Evolutionary conservation across 768 basidiomycete species (phyloP).

Genomic region (Lanmaoa rubissima): DNA sequence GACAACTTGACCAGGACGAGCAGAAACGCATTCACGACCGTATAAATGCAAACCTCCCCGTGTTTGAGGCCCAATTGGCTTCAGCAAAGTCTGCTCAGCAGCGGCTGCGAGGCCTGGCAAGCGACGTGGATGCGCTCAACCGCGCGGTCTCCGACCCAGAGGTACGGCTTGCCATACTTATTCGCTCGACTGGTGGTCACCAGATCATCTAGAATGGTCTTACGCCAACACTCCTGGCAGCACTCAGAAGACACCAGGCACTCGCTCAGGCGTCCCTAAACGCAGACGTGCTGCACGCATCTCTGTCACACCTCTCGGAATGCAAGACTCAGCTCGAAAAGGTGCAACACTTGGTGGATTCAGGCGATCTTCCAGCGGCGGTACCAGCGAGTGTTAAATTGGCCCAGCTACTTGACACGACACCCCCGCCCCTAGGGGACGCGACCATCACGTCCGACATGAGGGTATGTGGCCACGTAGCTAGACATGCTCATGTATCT

Average conservation of each 20-base stretch:
- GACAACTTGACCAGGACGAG: constrained; percentile 11
- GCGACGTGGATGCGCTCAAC: constrained; percentile 52
- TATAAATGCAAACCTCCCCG: constrained; percentile 59
- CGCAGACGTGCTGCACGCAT: constrained; percentile 47
- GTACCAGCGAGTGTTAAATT: constrained; percentile 44
- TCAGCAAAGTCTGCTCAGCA: constrained; percentile 65
- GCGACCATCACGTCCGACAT: constrained; percentile 55
- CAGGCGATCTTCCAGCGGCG: constrained; percentile 65
- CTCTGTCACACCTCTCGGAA: constrained; percentile 52
- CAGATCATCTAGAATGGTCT: constrained; percentile 57
- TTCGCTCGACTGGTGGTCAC: constrained; percentile 8
- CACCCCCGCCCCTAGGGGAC: constrained; percentile 50
- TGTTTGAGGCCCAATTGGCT: constrained; percentile 61
- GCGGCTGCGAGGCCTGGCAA: constrained; percentile 49
- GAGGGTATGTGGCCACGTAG: constrained; percentile 46
- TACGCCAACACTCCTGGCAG: constrained; percentile 53
- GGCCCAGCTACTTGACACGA: constrained; percentile 42
- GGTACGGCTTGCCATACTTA: constrained; percentile 38
- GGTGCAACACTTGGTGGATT: constrained; percentile 46
- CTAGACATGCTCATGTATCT: not conserved
- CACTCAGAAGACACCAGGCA: constrained; percentile 56
- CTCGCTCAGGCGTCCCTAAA: constrained; percentile 64
- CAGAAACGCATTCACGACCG: constrained; percentile 72
- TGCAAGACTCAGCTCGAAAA: constrained; percentile 48
- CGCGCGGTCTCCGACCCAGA: constrained; percentile 54